Evolutionary conservation across 257 asterid genomes (phyloP).

Genomic region (Perilla frutescens): DNA sequence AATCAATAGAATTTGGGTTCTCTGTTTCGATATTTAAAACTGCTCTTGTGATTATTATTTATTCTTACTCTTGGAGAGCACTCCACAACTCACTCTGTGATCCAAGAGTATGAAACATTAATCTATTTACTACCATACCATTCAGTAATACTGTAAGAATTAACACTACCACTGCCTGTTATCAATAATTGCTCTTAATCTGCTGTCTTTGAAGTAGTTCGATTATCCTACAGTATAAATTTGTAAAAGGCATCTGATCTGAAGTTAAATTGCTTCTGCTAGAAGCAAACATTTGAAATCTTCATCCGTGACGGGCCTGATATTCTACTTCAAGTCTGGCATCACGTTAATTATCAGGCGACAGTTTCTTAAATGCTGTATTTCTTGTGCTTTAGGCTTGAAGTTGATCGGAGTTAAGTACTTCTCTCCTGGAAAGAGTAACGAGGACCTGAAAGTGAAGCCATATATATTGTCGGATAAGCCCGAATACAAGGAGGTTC

Average conservation of each 20-base stretch:
- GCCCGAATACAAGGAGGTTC: constrained; percentile 50
- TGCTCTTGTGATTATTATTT: background rate
- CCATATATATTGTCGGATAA: constrained; percentile 49
- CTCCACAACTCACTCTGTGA: background rate
- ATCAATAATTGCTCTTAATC: background rate
- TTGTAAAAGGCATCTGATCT: background rate
- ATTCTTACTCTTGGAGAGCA: background rate
- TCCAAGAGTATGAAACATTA: background rate
- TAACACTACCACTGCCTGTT: background rate
- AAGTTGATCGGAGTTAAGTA: constrained; percentile 81
- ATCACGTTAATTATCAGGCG: background rate
- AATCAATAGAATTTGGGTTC: background rate
- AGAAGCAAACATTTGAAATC: background rate
- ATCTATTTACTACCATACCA: too few relatives aligned
- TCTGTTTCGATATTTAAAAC: too few relatives aligned
- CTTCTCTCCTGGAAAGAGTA: constrained; percentile 66
- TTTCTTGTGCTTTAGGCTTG: constrained; percentile 57
- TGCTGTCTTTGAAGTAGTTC: background rate
- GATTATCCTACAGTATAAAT: background rate
- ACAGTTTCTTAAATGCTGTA: background rate
- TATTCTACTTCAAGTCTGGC: background rate
- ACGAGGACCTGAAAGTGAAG: constrained; percentile 64
- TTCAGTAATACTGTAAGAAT: background rate
- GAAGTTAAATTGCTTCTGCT: constrained; percentile 1
- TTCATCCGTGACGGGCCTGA: background rate